Base-by-base conservation (phyloP, 805 yeast species). In the Middelhovenomyces tepae region DNA sequence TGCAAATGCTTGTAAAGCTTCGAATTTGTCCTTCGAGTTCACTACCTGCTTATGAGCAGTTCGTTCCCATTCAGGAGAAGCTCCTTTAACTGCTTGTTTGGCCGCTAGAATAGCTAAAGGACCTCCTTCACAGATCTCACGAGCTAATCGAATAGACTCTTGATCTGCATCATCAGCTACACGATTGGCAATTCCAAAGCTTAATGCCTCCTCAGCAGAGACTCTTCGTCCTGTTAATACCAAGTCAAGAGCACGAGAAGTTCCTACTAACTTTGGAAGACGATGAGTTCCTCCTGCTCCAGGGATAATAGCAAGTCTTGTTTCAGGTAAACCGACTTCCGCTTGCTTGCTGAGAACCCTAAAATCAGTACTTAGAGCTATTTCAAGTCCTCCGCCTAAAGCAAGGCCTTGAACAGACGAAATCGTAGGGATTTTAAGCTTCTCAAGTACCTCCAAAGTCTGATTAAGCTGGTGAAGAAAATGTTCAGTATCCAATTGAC, bases 231-330 rank as follows among this genome's bases (percentile, higher is more conserved):
- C 68, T 0, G 67, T 62, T n/a, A 63, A 44, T 7, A 60, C 53
- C 27, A 47, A 37, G 39, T 64, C 68, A 51, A 57, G 51, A 7
- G 69, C 66, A 14, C 52, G 50, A 7, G 64, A 51, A 36, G 58
- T 58, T 2, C 70, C 70, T 32, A 64, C 50, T 3, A 63, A 52
- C 34, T 51, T 48, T 10, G 62, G 54, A 28, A 64, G 48, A 20
- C 69, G 52, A 38, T 62, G 64, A 2, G 69, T 63, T 7, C 68
- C 70, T 11, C 70, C 70, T 16, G 67, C 67, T 1, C 69, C 69
- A 24, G 73, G 73, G 20, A 68, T 47, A n/a, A 65, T 56, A 2
- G 68, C 70, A 16, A 65, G 42, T 18, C 56, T 49, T 22, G 65
- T 59, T 43, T 65, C 70, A 6, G 70, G 67, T 11, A 62, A 59